Conservation (phyloP, 345 rosid genomes). For the Murraya paniculata region DNA sequence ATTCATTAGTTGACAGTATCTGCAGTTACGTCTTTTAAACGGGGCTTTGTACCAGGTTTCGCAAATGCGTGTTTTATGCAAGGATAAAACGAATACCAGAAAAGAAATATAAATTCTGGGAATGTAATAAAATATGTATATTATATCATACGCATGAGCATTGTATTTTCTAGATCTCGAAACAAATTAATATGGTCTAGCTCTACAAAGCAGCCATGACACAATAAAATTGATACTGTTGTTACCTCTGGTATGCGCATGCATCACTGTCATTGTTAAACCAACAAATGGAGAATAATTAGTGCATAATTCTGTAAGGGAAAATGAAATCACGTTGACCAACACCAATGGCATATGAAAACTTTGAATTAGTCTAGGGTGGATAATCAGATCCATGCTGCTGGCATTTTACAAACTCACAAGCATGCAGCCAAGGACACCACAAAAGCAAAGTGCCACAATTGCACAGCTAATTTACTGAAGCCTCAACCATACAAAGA, state of each 20-base stretch:
- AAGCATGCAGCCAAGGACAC: not conserved
- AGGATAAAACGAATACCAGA: not conserved
- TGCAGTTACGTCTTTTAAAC: not conserved
- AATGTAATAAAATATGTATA: not conserved
- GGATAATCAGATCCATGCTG: not conserved
- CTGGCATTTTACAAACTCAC: not conserved
- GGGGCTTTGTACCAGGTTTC: not conserved
- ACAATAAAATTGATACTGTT: not conserved
- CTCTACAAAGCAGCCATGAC: not conserved
- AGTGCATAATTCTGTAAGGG: not conserved
- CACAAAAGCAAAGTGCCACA: not conserved
- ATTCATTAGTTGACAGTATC: not conserved
- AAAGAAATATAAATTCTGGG: not conserved
- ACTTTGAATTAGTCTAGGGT: not conserved
- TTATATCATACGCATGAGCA: not conserved
- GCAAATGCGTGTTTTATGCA: not conserved
- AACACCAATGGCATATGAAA: not conserved
- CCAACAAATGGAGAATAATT: not conserved
- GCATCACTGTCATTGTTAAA: not conserved
- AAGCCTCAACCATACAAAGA: not conserved
- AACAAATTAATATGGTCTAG: too few relatives aligned
- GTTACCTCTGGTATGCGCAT: not conserved
- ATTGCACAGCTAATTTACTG: conserved; percentile 1
- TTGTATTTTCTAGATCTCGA: too few relatives aligned
- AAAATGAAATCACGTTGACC: not conserved